Percentiles rank a stretch among this genome's conserved stretches.
These are phyloP conservation scores for Blastobotrys elegans DNA, from an alignment of 1,139 yeast species.

Conservation along the genomic window DNA sequence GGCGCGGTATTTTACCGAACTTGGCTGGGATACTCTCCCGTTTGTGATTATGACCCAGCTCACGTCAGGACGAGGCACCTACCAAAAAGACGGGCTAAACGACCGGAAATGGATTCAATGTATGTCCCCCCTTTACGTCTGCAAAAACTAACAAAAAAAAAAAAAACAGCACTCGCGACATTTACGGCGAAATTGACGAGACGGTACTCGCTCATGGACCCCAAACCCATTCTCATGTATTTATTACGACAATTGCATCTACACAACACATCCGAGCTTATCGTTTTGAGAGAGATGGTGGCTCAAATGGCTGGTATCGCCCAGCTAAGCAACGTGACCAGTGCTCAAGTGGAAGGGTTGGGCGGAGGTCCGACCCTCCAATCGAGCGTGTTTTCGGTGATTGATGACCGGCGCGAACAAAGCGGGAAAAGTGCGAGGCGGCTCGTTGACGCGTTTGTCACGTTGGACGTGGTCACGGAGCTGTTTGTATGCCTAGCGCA, in stretches of 20 bases:
- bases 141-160: neutral
- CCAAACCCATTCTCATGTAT: conserved; percentile 46
- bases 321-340: conserved; percentile 57
- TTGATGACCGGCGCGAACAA: conserved; percentile 47
- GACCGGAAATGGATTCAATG: conserved; percentile 80
- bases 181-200: conserved; percentile 37
- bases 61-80: conserved; percentile 60
- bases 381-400: conserved; percentile 52
- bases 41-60: conserved; percentile 69
- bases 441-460: conserved; percentile 46
- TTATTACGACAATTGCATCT: conserved; percentile 60
- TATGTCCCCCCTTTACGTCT: conserved; percentile 14
- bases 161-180: conserved; percentile 31
- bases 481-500: conserved; percentile 59
- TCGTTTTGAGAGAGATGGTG: conserved; percentile 65
- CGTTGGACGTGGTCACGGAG: conserved; percentile 51
- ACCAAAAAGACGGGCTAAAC: conserved; percentile 75
- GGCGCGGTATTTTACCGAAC: conserved; percentile 68
- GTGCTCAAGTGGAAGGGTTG: conserved; percentile 59
- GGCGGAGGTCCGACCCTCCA: conserved; percentile 61
- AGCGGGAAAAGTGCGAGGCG: conserved; percentile 46
- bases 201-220: conserved; percentile 35
- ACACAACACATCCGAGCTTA: conserved; percentile 59
- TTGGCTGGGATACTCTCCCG: conserved; percentile 84
- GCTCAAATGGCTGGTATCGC: conserved; percentile 81